Percentiles rank a stretch among this genome's conserved stretches.
Conservation (phyloP, 2,329 filamentous ascomycete species). For the Cercospora citrullina region DNA sequence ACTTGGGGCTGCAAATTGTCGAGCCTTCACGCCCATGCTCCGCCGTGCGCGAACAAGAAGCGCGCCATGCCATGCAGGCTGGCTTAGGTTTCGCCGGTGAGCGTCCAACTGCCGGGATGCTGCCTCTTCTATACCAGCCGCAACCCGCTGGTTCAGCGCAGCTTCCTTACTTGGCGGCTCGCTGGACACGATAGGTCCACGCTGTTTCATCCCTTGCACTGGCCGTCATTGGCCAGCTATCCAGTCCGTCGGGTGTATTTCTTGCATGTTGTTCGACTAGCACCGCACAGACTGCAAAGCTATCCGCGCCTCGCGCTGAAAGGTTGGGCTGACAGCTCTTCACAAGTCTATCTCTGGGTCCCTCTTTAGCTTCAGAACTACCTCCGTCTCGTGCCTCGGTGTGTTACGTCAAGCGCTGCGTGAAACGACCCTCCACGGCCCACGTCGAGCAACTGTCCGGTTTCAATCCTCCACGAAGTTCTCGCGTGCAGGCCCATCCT, state of each 20-base stretch:
- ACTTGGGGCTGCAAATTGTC: conserved; percentile 14
- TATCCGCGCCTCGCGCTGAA: conserved; percentile 34
- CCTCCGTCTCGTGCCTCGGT: conserved; percentile 30
- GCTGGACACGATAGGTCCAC: conserved; percentile 32
- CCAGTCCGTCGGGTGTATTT: conserved; percentile 31
- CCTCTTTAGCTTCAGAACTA: conserved; percentile 23
- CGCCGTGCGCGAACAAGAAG: conserved; percentile 20
- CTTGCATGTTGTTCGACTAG: conserved; percentile 27
- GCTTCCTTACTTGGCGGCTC: conserved; percentile 32
- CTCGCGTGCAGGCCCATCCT: conserved; percentile 29
- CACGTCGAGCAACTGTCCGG: conserved; percentile 23
- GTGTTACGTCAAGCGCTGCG: conserved; percentile 33
- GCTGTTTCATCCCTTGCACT: conserved; percentile 40
- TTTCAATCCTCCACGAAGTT: conserved; percentile 29
- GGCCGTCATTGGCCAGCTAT: conserved; percentile 23
- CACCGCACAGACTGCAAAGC: conserved; percentile 5
- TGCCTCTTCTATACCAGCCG: conserved; percentile 20
- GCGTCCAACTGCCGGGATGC: conserved; percentile 18
- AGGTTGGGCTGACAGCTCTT: conserved; percentile 16
- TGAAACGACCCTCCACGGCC: conserved; percentile 32
- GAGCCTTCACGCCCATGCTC: conserved; percentile 12
- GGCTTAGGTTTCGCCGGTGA: conserved; percentile 25
- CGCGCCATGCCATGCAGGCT: conserved; percentile 25
- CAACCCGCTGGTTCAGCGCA: conserved; percentile 14
- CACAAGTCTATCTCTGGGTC: conserved; percentile 14